phyloP scores from a whole-genome alignment of 1,284 basidiomycete species.

The Ceratobasidium sp. region DNA sequence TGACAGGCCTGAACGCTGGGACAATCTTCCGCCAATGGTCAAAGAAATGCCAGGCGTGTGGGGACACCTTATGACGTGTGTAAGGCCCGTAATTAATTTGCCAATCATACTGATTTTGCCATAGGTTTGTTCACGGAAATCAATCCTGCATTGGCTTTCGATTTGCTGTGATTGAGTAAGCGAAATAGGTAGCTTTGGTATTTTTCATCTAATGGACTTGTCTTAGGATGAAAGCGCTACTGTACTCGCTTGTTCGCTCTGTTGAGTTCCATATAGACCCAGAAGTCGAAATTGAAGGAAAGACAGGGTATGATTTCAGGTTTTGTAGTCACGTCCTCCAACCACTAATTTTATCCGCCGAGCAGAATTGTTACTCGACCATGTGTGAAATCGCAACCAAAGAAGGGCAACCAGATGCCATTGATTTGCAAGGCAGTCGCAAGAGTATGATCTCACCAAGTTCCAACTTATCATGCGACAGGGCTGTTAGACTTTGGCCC shows the following conservation, averaged over 20 bases:
- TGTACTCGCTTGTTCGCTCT: constrained; percentile 35
- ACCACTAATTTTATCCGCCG: background rate
- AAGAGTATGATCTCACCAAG: too few relatives aligned
- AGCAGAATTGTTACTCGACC: constrained; percentile 45
- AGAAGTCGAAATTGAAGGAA: constrained; percentile 30
- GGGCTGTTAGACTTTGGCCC: too few relatives aligned
- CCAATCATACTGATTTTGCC: background rate
- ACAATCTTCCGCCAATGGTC: constrained; percentile 62
- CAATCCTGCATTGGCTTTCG: constrained; percentile 74
- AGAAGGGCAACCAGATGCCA: constrained; percentile 28
- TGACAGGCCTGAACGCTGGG: constrained; percentile 71
- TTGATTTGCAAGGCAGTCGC: constrained; percentile 14
- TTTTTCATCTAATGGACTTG: background rate
- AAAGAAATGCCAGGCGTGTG: constrained; percentile 68
- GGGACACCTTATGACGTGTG: constrained; percentile 71
- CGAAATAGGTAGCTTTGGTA: constrained; percentile 11
- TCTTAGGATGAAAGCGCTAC: constrained; percentile 21
- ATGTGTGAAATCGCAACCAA: constrained; percentile 18
- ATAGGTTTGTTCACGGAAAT: constrained; percentile 52
- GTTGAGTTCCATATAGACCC: constrained; percentile 40
- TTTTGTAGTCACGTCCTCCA: background rate
- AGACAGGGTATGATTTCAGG: constrained; percentile 19
- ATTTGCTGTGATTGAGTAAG: constrained; percentile 75
- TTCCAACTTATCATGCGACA: too few relatives aligned
- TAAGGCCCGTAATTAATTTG: constrained; percentile 49